Conservation (phyloP, 2,329 filamentous ascomycete genomes). For the Aspergillus amoenus region DNA sequence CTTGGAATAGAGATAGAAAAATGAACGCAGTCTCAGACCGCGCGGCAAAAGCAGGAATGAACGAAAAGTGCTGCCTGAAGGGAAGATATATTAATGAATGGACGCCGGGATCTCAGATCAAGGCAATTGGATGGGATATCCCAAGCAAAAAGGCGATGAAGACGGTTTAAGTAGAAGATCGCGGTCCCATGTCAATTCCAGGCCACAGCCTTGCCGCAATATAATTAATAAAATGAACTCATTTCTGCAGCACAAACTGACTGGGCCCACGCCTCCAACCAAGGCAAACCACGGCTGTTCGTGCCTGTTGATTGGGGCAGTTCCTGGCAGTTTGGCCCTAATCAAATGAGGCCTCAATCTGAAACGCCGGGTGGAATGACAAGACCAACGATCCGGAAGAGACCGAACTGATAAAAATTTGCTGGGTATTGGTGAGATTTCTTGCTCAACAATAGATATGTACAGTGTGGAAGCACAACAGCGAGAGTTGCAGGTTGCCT, state of each 20-base stretch:
- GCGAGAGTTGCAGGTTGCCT: too few relatives aligned
- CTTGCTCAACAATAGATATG: too few relatives aligned
- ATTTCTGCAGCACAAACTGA: background rate
- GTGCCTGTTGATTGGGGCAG: slow-evolving; percentile 4
- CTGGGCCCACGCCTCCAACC: too few relatives aligned
- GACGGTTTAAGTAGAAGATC: background rate
- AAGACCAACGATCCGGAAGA: slow-evolving; percentile 10
- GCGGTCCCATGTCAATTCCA: background rate
- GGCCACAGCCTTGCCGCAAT: slow-evolving; percentile 12
- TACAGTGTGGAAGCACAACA: too few relatives aligned
- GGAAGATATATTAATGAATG: slow-evolving; percentile 26
- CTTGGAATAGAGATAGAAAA: background rate
- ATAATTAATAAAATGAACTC: slow-evolving; percentile 18
- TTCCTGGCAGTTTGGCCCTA: slow-evolving; percentile 1
- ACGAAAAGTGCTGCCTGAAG: slow-evolving; percentile 22
- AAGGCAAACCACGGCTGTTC: background rate
- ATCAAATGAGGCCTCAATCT: slow-evolving; percentile 25
- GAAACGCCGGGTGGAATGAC: slow-evolving; percentile 24
- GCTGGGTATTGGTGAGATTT: too few relatives aligned
- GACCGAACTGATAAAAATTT: background rate
- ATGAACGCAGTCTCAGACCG: slow-evolving; percentile 6
- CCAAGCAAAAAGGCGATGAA: background rate
- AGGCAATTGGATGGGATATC: slow-evolving; percentile 14
- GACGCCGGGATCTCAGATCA: slow-evolving; percentile 28
- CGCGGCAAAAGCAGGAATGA: slow-evolving; percentile 6